Evolutionary conservation across 805 yeast genomes (phyloP).

Genomic region (Kluyveromyces siamensis): DNA sequence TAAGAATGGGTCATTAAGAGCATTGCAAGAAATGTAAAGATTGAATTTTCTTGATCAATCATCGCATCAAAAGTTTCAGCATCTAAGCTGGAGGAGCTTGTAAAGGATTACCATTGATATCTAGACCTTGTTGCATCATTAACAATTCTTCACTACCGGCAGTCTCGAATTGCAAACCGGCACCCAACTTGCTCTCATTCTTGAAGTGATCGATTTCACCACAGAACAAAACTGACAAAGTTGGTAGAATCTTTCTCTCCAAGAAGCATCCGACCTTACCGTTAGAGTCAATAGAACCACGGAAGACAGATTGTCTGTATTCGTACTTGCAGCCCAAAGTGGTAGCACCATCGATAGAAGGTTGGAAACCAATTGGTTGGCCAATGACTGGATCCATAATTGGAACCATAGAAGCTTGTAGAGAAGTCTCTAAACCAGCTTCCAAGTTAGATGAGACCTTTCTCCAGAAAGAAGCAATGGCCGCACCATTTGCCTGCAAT

Average conservation of each 20-base stretch:
- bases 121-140: conserved; percentile 86
- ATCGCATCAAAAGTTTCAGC: background rate
- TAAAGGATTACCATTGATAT: conserved; percentile 77
- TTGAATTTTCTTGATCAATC: background rate
- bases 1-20: conserved; percentile 4
- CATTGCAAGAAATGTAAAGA: conserved; percentile 2
- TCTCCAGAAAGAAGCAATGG: conserved; percentile 88
- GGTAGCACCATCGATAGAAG: conserved; percentile 83
- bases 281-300: conserved; percentile 86
- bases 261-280: conserved; percentile 88
- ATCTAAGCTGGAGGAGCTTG: conserved; percentile 53
- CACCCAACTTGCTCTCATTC: conserved; percentile 73
- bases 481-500: conserved; percentile 84
- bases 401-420: conserved; percentile 69
- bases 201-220: conserved; percentile 90
- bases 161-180: conserved; percentile 92
- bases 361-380: conserved; percentile 72
- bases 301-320: conserved; percentile 90
- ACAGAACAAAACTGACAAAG: conserved; percentile 76
- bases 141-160: conserved; percentile 90
- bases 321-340: conserved; percentile 96
- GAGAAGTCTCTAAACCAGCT: conserved; percentile 84
- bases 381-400: conserved; percentile 68
- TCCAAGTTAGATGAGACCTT: conserved; percentile 87
- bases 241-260: conserved; percentile 90